Evolutionary conservation across 228 moss, liverwort and hornwort species (phyloP), one percentile per base, ranked within the genome.

Genomic region (Sphagnum magellanicum): DNA sequence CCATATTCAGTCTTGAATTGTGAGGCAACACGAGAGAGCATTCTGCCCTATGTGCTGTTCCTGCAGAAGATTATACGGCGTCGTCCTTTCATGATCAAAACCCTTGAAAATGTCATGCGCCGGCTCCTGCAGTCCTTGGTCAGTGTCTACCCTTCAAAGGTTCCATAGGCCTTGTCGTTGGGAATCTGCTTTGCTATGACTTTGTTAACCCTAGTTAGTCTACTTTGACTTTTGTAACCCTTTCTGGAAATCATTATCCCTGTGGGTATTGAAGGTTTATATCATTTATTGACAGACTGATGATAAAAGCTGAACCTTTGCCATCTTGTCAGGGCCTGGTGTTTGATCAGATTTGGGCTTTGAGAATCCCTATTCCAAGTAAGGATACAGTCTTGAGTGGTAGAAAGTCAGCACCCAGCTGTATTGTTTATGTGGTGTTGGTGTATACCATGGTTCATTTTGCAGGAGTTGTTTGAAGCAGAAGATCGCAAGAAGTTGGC

Each of bases 71-170:
- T 98, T 69, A 92, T 98, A 72, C 80, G 98, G 79, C 86, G 98
- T 50, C 85, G 98, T 50, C 98, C 98, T 65, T 98, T 98, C 55
- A 92, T 98, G 98, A 98, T 98, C 77, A 98, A 98, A 74, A 90
- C 82, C 17, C 90, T 98, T 50, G 98, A 98, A 73, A 98, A 98
- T 92, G 98, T 98, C 71, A 98, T 98, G 98, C 90, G 90, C 69
- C 90, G 98, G 66, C 89, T 98, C 65, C 62, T 98, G 78, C 98
- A 98, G 74, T 98, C 98, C 12, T 74, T 98, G 90, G 98, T 98
- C 60, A 63, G 70, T 59, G 58, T 32, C 32, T 32, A 32, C 32
- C 32, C 32, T 32, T 32, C 3, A 32, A 3, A 32, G 32, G 32
- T 32, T 32, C 32, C 32, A 32, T 32, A 32, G 32, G 3, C 32